Conservation (phyloP, 208 protist species). For the Leishmania mexicana region DNA sequence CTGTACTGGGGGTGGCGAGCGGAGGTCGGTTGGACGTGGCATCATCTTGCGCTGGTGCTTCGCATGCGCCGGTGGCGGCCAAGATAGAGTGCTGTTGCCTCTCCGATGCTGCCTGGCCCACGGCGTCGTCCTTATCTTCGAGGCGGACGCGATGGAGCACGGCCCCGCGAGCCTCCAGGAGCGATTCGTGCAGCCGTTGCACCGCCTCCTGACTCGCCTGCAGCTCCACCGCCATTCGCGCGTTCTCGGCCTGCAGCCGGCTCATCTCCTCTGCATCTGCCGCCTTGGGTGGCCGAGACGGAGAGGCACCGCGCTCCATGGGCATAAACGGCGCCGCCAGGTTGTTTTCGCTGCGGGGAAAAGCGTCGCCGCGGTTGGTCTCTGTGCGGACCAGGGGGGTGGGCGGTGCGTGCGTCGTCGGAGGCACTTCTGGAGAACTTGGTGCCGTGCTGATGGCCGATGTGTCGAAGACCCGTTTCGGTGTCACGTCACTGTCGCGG, state of each 20-base stretch:
- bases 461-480: background rate
- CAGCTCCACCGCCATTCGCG: conserved; percentile 16
- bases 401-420: background rate
- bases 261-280: conserved; percentile 5
- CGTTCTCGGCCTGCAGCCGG: conserved; percentile 16
- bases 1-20: conserved; percentile 7
- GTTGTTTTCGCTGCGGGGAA: background rate
- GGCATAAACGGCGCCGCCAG: background rate
- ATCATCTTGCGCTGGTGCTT: background rate
- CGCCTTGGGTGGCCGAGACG: background rate
- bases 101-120: background rate
- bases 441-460: background rate
- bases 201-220: conserved; percentile 9
- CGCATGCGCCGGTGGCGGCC: background rate
- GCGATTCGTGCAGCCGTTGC: conserved; percentile 17
- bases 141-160: background rate
- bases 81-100: background rate
- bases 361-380: background rate
- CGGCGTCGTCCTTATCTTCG: background rate
- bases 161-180: conserved; percentile 15
- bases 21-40: background rate
- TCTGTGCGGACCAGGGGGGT: background rate
- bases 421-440: background rate
- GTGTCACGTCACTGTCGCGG: background rate
- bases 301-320: background rate